Evolutionary conservation across 257 asterid genomes (phyloP), one percentile per base, ranked within the genome.

Genomic region (Hygrophila difformis): DNA sequence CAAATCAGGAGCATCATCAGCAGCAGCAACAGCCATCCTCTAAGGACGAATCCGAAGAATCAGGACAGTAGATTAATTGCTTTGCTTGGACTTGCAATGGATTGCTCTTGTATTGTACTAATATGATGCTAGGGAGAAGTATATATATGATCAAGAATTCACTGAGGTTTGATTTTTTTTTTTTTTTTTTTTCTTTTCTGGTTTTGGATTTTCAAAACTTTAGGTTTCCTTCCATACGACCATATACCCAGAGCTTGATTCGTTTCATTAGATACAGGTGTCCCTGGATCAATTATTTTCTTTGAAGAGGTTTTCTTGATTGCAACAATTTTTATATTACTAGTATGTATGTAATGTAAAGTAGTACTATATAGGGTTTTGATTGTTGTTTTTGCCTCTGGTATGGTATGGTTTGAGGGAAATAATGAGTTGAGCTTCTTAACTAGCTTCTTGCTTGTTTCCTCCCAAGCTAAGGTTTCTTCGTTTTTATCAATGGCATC

Each of bases 1-100:
- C 48, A 0, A 29, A 37, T 1, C 50, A 61, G 3, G 65, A 60
- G 3, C 70, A 69, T 13, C 73, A 55, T 9, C 74, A 63, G 21
- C 74, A 47, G 7, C 31, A 26, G 31, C 31, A 5, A 5, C 31
- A 3, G 26, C 49, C 57, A 33, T 65, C 82, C 21, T 47, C 83
- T 0, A 64, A 74, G 57, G 76, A 72, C 44, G 72, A 74, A 56
- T 81, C 93, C 34, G 82, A 67, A 56, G 82, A 73, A 50, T 75
- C 82, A 29, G 79, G 67, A 35, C 76, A 68, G 21, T 74, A 72
- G 57, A 47, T 31, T 33, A 51, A 15, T 28, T 53, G 54, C 35
- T 36, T 37, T 28, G 55, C 39, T 49, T 53, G 55, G 66, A 23
- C 39, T n/a, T n/a, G n/a, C n/a, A n/a, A n/a, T n/a, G 31, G 60